Evolutionary conservation across 2,329 filamentous ascomycete genomes (phyloP).

Genomic region (Aspergillus pseudotamarii): DNA sequence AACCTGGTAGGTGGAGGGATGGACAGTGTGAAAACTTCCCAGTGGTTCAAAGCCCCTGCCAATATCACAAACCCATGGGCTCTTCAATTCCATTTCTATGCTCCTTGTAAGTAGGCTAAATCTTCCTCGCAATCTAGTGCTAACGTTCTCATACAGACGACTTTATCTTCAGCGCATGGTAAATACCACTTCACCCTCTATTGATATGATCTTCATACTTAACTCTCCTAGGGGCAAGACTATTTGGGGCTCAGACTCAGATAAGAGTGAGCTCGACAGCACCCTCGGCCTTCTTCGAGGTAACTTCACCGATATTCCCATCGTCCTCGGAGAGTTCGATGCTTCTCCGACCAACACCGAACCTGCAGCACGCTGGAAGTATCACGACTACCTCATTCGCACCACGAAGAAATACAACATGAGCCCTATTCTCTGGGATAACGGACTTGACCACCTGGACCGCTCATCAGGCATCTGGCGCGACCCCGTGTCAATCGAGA

Average conservation of each 20-base stretch:
- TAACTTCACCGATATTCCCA: constrained; percentile 59
- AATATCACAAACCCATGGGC: constrained; percentile 60
- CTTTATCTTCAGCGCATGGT: constrained; percentile 36
- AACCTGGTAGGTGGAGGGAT: constrained; percentile 57
- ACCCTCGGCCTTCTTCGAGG: constrained; percentile 56
- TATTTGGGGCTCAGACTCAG: constrained; percentile 59
- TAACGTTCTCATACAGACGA: constrained; percentile 24
- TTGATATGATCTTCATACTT: constrained; percentile 37
- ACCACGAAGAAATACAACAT: constrained; percentile 55
- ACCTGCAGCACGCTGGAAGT: constrained; percentile 60
- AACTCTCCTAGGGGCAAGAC: constrained; percentile 60
- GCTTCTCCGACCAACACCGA: constrained; percentile 56
- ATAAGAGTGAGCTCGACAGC: constrained; percentile 53
- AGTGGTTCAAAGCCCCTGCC: constrained; percentile 56
- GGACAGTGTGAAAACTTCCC: constrained; percentile 56
- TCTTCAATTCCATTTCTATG: constrained; percentile 66
- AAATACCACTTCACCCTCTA: background rate
- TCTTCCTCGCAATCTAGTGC: background rate
- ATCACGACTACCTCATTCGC: constrained; percentile 57
- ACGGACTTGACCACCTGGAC: constrained; percentile 59
- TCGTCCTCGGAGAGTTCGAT: constrained; percentile 62
- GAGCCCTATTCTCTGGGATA: constrained; percentile 61
- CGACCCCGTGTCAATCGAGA: constrained; percentile 52
- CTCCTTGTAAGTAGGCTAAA: constrained; percentile 32
- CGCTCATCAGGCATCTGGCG: constrained; percentile 54